phyloP scores from a whole-genome alignment of 352 stramenopile genomes.

The Globisporangium camurandrum region DNA sequence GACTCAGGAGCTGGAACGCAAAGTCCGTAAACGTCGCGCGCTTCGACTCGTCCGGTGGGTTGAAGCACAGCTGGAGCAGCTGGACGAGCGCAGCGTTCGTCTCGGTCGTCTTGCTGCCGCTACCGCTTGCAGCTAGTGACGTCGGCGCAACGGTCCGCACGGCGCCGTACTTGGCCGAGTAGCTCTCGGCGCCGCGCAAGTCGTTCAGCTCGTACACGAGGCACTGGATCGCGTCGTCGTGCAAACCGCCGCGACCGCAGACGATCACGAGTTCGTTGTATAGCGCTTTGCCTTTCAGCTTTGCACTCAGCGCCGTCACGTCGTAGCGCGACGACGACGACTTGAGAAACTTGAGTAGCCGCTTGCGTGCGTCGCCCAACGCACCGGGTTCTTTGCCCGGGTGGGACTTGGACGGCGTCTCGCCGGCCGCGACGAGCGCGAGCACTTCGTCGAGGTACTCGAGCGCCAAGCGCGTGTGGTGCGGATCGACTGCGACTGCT shows the following conservation, averaged over 20 bases:
- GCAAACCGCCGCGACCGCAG: conserved; percentile 66
- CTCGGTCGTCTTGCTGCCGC: conserved; percentile 37
- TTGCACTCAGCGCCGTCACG: conserved; percentile 57
- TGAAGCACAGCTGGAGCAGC: conserved; percentile 77
- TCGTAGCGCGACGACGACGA: conserved; percentile 72
- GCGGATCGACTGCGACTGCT: conserved; percentile 39
- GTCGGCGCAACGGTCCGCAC: conserved; percentile 2
- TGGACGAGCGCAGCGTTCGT: conserved; percentile 68
- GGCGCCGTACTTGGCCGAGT: conserved; percentile 73
- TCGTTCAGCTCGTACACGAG: conserved; percentile 80
- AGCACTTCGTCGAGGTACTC: conserved; percentile 85
- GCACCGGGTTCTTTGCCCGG: conserved; percentile 67
- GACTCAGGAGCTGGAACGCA: conserved; percentile 65
- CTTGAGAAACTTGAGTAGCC: conserved; percentile 77
- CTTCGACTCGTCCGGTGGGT: conserved; percentile 71
- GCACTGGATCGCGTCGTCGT: conserved; percentile 68
- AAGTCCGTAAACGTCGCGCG: conserved; percentile 74
- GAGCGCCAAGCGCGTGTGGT: conserved; percentile 77
- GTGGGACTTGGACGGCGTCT: conserved; percentile 75
- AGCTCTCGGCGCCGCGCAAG: conserved; percentile 72
- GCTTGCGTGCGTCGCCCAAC: conserved; percentile 69
- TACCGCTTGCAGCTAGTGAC: conserved; percentile 6
- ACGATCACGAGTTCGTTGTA: conserved; percentile 86
- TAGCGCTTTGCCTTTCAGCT: conserved; percentile 62
- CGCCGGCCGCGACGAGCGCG: conserved; percentile 53